Conservation (phyloP, 2,329 filamentous ascomycete genomes). For the Plenodomus biglobosus region DNA sequence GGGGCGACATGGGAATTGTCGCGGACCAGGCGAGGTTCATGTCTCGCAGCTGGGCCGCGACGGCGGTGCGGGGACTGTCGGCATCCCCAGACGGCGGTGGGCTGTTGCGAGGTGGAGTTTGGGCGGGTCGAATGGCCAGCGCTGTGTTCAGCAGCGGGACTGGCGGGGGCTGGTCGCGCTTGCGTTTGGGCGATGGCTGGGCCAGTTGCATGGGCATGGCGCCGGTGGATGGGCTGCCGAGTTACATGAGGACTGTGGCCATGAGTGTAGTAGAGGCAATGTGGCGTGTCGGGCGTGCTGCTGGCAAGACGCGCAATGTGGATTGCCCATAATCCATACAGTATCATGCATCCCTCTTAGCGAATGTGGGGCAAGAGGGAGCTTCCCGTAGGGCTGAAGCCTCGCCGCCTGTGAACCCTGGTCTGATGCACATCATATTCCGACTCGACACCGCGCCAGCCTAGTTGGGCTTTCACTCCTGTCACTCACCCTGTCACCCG, state of each 20-base stretch:
- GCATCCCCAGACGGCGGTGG: conserved; percentile 25
- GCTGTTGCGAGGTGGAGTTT: conserved; percentile 23
- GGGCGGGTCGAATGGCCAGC: conserved; percentile 30
- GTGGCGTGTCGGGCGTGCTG: conserved; percentile 6
- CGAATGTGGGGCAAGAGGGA: conserved; percentile 4
- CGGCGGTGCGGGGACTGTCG: conserved; percentile 40
- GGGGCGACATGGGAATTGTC: conserved; percentile 38
- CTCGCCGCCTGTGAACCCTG: conserved; percentile 4
- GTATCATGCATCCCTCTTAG: conserved; percentile 6
- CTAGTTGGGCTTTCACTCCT: conserved; percentile 5
- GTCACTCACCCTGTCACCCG: neutral
- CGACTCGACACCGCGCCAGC: neutral
- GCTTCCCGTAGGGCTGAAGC: neutral
- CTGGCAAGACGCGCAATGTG: conserved; percentile 1
- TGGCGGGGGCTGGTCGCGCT: conserved; percentile 38
- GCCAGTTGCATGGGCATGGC: conserved; percentile 41
- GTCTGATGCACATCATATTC: conserved; percentile 3
- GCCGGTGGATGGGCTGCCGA: conserved; percentile 16
- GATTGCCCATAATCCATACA: no score
- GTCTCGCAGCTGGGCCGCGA: conserved; percentile 41
- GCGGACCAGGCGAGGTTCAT: conserved; percentile 32
- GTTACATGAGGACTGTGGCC: conserved; percentile 32
- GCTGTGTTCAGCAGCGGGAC: conserved; percentile 39
- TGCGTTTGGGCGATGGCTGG: conserved; percentile 44
- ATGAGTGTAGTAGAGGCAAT: conserved; percentile 3